Evolutionary conservation across 257 asterid genomes (phyloP).

Genomic region (Rehmannia glutinosa): DNA sequence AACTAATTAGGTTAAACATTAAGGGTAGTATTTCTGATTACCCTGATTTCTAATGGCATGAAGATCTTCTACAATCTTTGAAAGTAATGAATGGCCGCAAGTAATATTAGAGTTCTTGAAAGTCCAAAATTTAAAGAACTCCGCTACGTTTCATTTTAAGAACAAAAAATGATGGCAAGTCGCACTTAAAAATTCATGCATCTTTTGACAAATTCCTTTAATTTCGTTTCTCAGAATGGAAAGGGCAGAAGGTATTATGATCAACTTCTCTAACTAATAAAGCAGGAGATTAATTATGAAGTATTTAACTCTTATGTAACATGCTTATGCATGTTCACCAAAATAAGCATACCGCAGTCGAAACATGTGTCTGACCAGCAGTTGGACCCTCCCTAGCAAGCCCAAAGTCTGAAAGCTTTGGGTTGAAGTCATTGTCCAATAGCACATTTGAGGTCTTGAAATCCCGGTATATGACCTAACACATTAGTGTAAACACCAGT

Average conservation of each 20-base stretch:
- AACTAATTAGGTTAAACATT: background rate
- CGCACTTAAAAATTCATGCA: background rate
- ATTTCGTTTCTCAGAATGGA: no score
- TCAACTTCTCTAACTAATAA: no score
- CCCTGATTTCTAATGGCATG: background rate
- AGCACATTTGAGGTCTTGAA: conserved; percentile 79
- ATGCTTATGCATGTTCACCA: background rate
- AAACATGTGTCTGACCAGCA: conserved; percentile 63
- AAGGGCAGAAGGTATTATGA: no score
- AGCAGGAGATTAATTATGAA: no score
- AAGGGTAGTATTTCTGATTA: background rate
- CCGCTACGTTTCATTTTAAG: no score
- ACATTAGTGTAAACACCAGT: no score
- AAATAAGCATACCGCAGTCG: conserved; percentile 61
- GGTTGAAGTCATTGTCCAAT: conserved; percentile 55
- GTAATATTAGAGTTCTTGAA: background rate
- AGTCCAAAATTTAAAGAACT: background rate
- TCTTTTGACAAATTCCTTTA: no score
- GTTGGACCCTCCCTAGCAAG: conserved; percentile 89
- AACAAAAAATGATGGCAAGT: background rate
- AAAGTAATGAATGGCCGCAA: background rate
- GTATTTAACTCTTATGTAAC: no score
- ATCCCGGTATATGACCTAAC: conserved; percentile 81
- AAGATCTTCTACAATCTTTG: background rate
- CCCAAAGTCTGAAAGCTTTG: conserved; percentile 86